Base-by-base conservation (phyloP, 164 flowering plant genomes). In the Tinospora cordifolia region DNA sequence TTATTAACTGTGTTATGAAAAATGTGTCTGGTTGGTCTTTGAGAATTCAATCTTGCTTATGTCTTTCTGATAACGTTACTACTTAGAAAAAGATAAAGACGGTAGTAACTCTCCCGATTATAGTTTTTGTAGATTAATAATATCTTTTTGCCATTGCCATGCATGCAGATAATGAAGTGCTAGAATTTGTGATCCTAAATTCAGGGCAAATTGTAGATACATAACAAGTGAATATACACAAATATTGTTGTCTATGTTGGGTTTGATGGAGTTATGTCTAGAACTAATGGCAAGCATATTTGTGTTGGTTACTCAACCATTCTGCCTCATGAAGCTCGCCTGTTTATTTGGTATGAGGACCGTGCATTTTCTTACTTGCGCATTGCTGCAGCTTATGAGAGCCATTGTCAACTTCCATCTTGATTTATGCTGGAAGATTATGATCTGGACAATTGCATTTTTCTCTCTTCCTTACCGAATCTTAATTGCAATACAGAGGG, bases 401-500 rank as follows among this genome's bases (percentile, higher is more conserved):
- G 72, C 82, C 39, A 9, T 79, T 9, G 44, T 88, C 71, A 57
- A 30, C 60, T 60, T 85, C 62, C 81, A 81, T 54, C 30, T 82
- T 25, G 70, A 68, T 27, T 2, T 84, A 58, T 63, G 83, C 69
- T 77, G 81, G 81, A 76, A 68, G 63, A 39, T 77, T 13, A 40
- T 79, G 12, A 67, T 79, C n/a, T 86, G 85, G 86, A 74, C 65
- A 14, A 14, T 82, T 66, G 81, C 87, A 57, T 27, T 86, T 63
- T 22, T 84, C 51, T 71, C 81, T 69, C 83, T 90, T 46, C 96
- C 93, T 1, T 14, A 74, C 10, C 85, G 86, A 65, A 22, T 84
- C 60, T 63, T 88, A 66, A 82, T 73, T 65, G 89, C 93, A 22
- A 41, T 88, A 34, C 84, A 72, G 38, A 82, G 90, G 76, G 90